Conservation (phyloP, 2,329 filamentous ascomycete species). For the Periglandula ipomoeae region DNA sequence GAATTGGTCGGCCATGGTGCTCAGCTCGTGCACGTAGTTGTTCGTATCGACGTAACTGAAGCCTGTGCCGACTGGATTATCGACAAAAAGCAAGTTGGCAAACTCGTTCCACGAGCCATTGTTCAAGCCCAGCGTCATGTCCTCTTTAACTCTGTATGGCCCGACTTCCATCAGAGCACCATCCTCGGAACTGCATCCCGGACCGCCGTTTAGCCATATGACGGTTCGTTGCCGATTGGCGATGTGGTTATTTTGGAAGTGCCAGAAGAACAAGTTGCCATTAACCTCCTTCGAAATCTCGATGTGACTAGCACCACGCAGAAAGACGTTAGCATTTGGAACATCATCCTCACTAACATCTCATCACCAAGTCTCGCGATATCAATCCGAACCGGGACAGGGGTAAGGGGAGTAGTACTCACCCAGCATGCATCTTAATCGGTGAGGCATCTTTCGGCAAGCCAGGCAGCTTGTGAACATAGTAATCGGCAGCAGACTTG, state of each 20-base stretch:
- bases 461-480: constrained; percentile 75
- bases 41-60: constrained; percentile 94
- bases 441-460: constrained; percentile 62
- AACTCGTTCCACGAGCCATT: constrained; percentile 99
- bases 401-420: constrained; percentile 28
- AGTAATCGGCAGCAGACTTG: constrained; percentile 64
- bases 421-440: constrained; percentile 98
- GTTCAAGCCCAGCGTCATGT: constrained; percentile 65
- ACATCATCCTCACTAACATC: too few relatives aligned
- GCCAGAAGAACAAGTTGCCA: constrained; percentile 97
- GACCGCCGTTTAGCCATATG: constrained; percentile 94
- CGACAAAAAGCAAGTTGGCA: constrained; percentile 91
- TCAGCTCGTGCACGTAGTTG: constrained; percentile 74
- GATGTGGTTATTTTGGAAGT: constrained; percentile 92
- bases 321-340: constrained; percentile 1
- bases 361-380: too few relatives aligned
- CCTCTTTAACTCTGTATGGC: constrained; percentile 76
- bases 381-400: not conserved
- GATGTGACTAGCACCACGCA: constrained; percentile 59
- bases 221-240: constrained; percentile 84
- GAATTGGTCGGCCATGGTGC: constrained; percentile 85
- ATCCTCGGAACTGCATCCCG: constrained; percentile 95
- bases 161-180: constrained; percentile 94
- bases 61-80: constrained; percentile 92
- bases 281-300: constrained; percentile 79